Evolutionary conservation across 1,139 yeast genomes (phyloP).

Genomic region (Saccharomyces hybrid): DNA sequence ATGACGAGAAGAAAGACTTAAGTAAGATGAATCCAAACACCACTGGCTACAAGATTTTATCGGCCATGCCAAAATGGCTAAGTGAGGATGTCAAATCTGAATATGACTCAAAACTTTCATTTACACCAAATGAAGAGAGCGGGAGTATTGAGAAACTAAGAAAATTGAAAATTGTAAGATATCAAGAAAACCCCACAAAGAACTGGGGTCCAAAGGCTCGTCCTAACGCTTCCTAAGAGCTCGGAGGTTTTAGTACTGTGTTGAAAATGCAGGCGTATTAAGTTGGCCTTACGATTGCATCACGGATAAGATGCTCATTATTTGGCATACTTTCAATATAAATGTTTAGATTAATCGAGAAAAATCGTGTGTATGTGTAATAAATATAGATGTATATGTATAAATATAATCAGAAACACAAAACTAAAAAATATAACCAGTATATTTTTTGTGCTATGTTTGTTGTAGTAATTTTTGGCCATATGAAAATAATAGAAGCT

Average conservation of each 20-base stretch:
- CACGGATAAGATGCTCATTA: neutral
- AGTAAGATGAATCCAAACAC: conserved; percentile 43
- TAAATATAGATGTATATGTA: neutral
- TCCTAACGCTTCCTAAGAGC: conserved; percentile 33
- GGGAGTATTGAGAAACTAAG: conserved; percentile 52
- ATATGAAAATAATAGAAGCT: neutral
- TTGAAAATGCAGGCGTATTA: neutral
- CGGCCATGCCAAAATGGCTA: conserved; percentile 29
- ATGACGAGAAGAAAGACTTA: conserved; percentile 36
- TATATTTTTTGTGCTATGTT: neutral
- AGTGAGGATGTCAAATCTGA: conserved; percentile 13
- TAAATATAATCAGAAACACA: neutral
- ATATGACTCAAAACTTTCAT: conserved; percentile 32
- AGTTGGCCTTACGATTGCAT: neutral
- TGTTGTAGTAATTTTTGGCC: neutral
- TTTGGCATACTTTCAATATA: neutral
- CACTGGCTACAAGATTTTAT: conserved; percentile 48
- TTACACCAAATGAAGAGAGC: conserved; percentile 51
- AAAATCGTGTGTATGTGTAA: neutral
- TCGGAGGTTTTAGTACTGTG: neutral
- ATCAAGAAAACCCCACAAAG: conserved; percentile 84
- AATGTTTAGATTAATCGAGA: neutral
- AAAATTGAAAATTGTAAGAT: conserved; percentile 72
- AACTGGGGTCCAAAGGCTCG: conserved; percentile 95
- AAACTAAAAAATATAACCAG: neutral